Evolutionary conservation across 192 early-diverging fungal genomes (phyloP), one percentile per base, ranked within the genome.

Genomic region (Diversispora eburnea): DNA sequence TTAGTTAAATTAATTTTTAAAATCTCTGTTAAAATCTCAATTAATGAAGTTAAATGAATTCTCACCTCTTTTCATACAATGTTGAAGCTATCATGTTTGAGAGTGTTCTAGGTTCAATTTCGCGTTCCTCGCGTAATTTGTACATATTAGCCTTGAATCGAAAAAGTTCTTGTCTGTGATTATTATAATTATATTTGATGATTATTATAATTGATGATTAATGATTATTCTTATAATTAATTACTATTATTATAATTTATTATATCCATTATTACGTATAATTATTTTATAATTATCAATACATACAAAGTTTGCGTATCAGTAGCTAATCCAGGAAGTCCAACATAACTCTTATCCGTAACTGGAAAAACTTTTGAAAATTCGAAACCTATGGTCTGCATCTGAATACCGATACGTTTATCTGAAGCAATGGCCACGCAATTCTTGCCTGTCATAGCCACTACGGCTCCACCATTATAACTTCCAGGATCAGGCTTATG

Each of bases 381-480:
- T 62, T 97, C 88, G 52, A 90, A 98, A 60, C 90, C 88, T n/a
- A 98, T 87, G 13, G 95, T 98, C 87, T 97, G 86, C 72, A 90
- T 90, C 75, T 96, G 94, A 59, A 92, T 85, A 60, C 98, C 98
- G 59, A 99, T 88, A 64, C 96, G 89, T 64, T 93, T 92, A 82
- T 99, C 98, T 19, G 94, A 86, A 0, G 94, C 98, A 77, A 99
- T 98, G 45, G 96, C 98, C 10, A 99, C 95, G 79, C 98, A 99
- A 83, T 93, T 89, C 84, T 99, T 98, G 80, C 98, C 98, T 52
- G 88, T 88, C 95, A 99, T 98, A 65, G 95, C 96, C 73, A 98
- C 91, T 65, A 99, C 82, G 68, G 94, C 89, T 75, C 90, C 90
- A 76, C 97, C 97, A 86, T 97, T 98, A 79, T 96, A 96, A 82